Evolutionary conservation across 73 alveolate species (phyloP), one percentile per base, ranked within the genome.

Genomic region (Paramecium primaurelia): DNA sequence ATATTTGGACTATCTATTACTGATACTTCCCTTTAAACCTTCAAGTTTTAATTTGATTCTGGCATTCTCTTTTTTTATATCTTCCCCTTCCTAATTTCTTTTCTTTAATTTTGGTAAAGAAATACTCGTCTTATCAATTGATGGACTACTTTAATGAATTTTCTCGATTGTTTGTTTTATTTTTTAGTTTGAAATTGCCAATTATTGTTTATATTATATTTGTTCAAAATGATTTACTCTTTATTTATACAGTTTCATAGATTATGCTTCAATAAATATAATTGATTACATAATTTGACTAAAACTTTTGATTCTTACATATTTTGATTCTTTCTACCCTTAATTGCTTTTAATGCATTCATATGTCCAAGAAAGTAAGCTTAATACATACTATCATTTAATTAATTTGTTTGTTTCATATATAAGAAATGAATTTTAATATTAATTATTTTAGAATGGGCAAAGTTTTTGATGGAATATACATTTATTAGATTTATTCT

Each of bases 261-360:
- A 38, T 42, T n/a, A 30, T 11, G 58, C 88, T 75, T 16, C 9
- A 64, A 14, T 36, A 30, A 4, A 6, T n/a, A 11, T 1, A 8
- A n/a, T 18, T 34, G 4, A 54, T 38, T 75, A 75, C 88, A 75
- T 37, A 30, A 26, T 42, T 75, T 38, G 4, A 75, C 47, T 2
- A 75, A 36, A 30, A 36, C 60, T 11, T 30, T 36, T 38, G 88
- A 38, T 36, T 75, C 88, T 75, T 75, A 9, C 18, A 75, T 36
- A 6, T 38, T n/a, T 38, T 22, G 22, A 42, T 75, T 75, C 60
- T 75, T 75, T 12, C 88, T 75, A 37, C 26, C 12, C 12, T 75
- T 75, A 42, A 75, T 75, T 12, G 88, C 88, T 22, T 42, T 75
- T 30, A 75, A 42, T 32, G 88, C 88, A 38, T 75, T 75, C 37